phyloP scores from a whole-genome alignment of 1,139 yeast species.

The Suhomyces bokatorum region DNA sequence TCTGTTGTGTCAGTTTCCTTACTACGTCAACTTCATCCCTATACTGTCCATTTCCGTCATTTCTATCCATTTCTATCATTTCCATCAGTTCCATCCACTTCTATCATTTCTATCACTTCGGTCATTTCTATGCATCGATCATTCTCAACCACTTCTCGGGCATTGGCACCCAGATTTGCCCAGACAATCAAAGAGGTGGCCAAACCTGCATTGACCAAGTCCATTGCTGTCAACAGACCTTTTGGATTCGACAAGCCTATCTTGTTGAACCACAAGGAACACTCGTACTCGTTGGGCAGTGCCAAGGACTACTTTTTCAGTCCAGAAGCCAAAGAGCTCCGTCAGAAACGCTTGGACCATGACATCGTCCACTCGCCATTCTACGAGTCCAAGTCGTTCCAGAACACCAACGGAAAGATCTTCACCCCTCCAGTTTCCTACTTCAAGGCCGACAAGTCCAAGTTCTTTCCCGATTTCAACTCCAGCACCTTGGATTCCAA shows the following conservation, averaged over 20 bases:
- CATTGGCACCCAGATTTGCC: slow-evolving; percentile 16
- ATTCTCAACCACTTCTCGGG: slow-evolving; percentile 6
- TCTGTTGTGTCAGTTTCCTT: no score
- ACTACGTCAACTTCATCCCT: no score
- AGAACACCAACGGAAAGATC: slow-evolving; percentile 80
- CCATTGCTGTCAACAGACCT: slow-evolving; percentile 34
- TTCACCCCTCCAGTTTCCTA: slow-evolving; percentile 78
- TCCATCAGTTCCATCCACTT: not conserved
- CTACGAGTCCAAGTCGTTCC: slow-evolving; percentile 76
- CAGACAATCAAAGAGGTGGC: slow-evolving; percentile 20
- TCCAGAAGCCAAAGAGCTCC: slow-evolving; percentile 49
- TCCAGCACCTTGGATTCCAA: slow-evolving; percentile 56
- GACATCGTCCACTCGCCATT: slow-evolving; percentile 87
- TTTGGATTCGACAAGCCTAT: slow-evolving; percentile 41
- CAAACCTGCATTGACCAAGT: slow-evolving; percentile 21
- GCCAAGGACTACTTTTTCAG: slow-evolving; percentile 34
- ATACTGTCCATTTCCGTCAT: no score
- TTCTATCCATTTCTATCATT: not conserved
- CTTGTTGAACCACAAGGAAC: slow-evolving; percentile 27
- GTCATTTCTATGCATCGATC: not conserved
- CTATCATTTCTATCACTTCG: not conserved
- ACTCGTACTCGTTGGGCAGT: slow-evolving; percentile 24
- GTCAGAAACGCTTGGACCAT: slow-evolving; percentile 59
- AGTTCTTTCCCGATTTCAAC: slow-evolving; percentile 80
- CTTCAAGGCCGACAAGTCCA: slow-evolving; percentile 72